A percentile compares a stretch with the other conserved stretches of the same genome.
Conservation (phyloP, 164 flowering plant species). For the Umbilicus rupestris region DNA sequence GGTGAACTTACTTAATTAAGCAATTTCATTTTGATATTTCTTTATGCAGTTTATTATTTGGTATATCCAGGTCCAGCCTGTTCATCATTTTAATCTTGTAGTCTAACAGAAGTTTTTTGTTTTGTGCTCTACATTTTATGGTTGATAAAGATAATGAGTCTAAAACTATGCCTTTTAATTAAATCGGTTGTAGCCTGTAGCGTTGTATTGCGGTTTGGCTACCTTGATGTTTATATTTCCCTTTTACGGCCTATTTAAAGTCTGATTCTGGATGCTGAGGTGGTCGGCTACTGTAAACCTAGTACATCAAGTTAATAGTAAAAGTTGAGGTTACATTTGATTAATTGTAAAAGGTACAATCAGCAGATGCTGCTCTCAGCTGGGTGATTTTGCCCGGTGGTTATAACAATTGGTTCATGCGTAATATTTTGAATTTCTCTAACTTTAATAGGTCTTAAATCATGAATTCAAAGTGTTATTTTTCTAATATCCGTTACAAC, state of each 20-base stretch:
- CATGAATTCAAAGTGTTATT: background rate
- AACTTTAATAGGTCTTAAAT: background rate
- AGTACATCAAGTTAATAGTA: background rate
- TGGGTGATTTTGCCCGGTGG: background rate
- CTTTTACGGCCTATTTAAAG: background rate
- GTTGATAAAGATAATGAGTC: background rate
- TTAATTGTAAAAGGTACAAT: no score
- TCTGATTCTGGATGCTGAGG: background rate
- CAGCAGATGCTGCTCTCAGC: background rate
- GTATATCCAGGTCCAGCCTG: background rate
- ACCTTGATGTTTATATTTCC: background rate
- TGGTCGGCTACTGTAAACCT: background rate
- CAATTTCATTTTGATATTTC: background rate
- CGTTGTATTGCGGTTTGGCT: background rate
- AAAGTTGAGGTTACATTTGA: background rate
- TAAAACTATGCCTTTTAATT: background rate
- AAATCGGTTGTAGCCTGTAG: background rate
- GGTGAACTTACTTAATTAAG: constrained; percentile 29
- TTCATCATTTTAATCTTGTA: background rate
- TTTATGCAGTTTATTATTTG: background rate
- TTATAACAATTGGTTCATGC: background rate
- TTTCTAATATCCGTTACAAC: background rate
- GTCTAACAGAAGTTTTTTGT: background rate
- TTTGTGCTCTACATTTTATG: background rate
- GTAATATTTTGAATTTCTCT: background rate